Percentiles rank a stretch among this genome's conserved stretches.
Conservation (phyloP, 225 moss, liverwort and hornwort genomes). For the Antitrichia curtipendula region DNA sequence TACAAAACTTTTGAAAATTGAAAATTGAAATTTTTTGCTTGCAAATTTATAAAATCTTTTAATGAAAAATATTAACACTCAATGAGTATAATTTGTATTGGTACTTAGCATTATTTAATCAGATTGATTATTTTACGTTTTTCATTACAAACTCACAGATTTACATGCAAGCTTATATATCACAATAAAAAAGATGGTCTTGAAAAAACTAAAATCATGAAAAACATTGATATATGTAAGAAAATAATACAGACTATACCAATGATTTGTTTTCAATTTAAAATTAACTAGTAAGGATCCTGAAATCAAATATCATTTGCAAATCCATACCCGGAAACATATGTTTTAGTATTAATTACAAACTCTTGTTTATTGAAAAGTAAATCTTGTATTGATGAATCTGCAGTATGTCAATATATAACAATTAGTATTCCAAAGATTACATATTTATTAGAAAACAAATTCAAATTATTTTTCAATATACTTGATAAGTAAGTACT, state of each 20-base stretch:
- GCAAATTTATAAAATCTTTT: neutral
- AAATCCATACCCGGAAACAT: neutral
- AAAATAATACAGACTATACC: neutral
- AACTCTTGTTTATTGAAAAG: neutral
- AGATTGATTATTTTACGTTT: neutral
- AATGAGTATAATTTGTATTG: neutral
- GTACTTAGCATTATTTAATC: neutral
- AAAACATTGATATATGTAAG: neutral
- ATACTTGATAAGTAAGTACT: neutral
- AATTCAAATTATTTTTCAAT: neutral
- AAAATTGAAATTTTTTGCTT: neutral
- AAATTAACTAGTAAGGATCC: neutral
- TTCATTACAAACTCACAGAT: neutral
- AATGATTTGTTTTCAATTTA: neutral
- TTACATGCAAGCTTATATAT: neutral
- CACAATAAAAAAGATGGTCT: no score
- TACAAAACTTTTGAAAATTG: neutral
- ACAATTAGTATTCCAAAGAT: neutral
- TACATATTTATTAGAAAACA: no score
- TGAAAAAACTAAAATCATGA: neutral
- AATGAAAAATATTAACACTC: neutral
- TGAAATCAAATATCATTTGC: neutral
- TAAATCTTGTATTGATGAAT: neutral
- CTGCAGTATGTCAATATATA: neutral
- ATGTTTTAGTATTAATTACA: neutral